These are phyloP conservation scores for Aspergillus sergii DNA, from an alignment of 2,329 filamentous ascomycete species.

Conservation along the genomic window DNA sequence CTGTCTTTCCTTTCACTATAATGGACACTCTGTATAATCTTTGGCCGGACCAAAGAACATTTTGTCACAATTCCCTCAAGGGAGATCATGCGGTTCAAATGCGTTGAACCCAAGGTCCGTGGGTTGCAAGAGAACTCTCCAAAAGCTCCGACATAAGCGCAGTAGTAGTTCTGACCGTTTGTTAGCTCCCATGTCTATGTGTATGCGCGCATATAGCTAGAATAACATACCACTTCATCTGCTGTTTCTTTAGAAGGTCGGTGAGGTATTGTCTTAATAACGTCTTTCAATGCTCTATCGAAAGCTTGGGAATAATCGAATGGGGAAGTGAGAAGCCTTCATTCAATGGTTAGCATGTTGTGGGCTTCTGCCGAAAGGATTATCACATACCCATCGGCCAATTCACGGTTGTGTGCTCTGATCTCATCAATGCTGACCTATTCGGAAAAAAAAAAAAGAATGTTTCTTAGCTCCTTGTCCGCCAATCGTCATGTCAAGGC, in stretches of 20 bases:
- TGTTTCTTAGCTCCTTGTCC: constrained; percentile 9
- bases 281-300: constrained; percentile 84
- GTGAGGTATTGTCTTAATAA: constrained; percentile 77
- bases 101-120: constrained; percentile 81
- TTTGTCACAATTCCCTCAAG: constrained; percentile 97
- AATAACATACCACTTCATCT: constrained; percentile 65
- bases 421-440: constrained; percentile 86
- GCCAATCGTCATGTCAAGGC: neutral
- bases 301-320: constrained; percentile 90
- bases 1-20: constrained; percentile 85
- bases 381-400: constrained; percentile 65
- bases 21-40: constrained; percentile 97
- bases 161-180: constrained; percentile 70
- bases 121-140: constrained; percentile 95
- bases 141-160: constrained; percentile 95
- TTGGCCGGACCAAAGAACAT: constrained; percentile 91
- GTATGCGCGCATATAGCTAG: neutral
- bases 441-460: constrained; percentile 3
- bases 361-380: neutral
- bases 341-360: constrained; percentile 17
- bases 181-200: constrained; percentile 13
- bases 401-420: constrained; percentile 78
- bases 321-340: constrained; percentile 72
- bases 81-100: constrained; percentile 95
- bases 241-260: constrained; percentile 74